Base-by-base conservation (phyloP, 208 protist genomes). In the Strigomonas culicis region DNA sequence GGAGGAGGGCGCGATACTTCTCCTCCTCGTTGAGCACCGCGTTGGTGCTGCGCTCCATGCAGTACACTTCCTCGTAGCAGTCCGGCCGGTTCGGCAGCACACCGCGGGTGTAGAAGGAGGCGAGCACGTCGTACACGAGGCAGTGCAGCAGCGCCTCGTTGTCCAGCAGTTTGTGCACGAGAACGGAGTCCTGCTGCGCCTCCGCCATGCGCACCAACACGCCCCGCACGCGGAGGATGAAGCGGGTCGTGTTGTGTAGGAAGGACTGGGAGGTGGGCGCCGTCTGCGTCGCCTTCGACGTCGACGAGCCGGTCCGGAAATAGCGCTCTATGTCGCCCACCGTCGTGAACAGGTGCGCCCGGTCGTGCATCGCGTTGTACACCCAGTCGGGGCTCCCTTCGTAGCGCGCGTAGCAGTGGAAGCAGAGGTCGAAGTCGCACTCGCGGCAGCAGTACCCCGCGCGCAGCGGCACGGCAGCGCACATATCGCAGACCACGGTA, bases 311-410 rank as follows among this genome's bases (percentile, higher is more conserved):
- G 2, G 87, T 88, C 34, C 90, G 83, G 53, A 96, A 90, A 58
- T 70, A 88, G 22, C 90, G 82, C 70, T 96, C 86, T 36, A 96
- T 78, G 51, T 93, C 90, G 19, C 86, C 90, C 24, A 96, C 68
- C 32, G 68, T 72, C 27, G 75, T 60, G 61, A 92, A 81, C 19
- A 91, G 75, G 72, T 95, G 84, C 1, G 82, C 74, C 21, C 82
- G 81, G 52, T 85, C 74, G 43, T 55, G 28, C 24, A 44, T 24
- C 15, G 43, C 0, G 44, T 24, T 47, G 4, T 30, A n/a, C n/a
- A 51, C 22, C 44, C 43, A 28, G 21, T 43, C 32, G 8, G 57
- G 36, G 15, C 19, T 6, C 7, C 59, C 80, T 4, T 64, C 70
- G 69, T 83, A 83, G 51, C 75, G 27, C 2, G 57, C 22, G 61